phyloP scores from a whole-genome alignment of 2,329 filamentous ascomycete genomes.

The Ophiostoma quercus region DNA sequence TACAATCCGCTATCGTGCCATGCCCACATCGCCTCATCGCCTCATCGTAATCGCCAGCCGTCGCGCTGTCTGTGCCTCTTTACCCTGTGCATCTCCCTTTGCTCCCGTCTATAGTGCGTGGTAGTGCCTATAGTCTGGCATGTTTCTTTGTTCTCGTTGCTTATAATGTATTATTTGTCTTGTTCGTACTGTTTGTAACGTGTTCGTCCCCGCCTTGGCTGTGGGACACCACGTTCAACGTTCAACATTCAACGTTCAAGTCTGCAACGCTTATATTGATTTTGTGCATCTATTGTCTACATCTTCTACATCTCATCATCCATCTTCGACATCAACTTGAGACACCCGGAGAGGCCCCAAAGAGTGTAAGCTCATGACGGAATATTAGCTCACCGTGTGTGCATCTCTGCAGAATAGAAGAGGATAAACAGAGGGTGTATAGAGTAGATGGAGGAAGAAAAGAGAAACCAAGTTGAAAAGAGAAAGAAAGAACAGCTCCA shows the following conservation, averaged over 20 bases:
- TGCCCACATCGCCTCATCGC: too few species aligned
- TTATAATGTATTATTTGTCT: neutral
- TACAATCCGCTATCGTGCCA: too few species aligned
- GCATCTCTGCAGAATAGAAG: neutral
- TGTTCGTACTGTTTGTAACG: too few species aligned
- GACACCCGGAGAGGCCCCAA: neutral
- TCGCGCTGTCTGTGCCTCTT: constrained; percentile 1
- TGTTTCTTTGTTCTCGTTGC: constrained; percentile 4
- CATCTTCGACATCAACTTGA: neutral
- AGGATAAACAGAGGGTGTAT: too few species aligned
- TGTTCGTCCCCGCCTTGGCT: neutral
- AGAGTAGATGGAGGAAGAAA: too few species aligned
- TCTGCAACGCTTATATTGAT: neutral
- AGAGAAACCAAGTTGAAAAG: neutral
- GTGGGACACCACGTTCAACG: neutral
- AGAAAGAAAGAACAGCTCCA: too few species aligned
- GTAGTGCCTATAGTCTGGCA: neutral
- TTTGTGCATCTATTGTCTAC: neutral
- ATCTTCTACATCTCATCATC: neutral
- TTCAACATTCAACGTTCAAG: too few species aligned
- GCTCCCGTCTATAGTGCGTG: constrained; percentile 1
- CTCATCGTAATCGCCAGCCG: neutral
- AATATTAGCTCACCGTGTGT: neutral
- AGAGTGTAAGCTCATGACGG: constrained; percentile 2
- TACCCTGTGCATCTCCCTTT: neutral